Base-by-base conservation (phyloP, 2,329 filamentous ascomycete species). In the Fusarium sp. region DNA sequence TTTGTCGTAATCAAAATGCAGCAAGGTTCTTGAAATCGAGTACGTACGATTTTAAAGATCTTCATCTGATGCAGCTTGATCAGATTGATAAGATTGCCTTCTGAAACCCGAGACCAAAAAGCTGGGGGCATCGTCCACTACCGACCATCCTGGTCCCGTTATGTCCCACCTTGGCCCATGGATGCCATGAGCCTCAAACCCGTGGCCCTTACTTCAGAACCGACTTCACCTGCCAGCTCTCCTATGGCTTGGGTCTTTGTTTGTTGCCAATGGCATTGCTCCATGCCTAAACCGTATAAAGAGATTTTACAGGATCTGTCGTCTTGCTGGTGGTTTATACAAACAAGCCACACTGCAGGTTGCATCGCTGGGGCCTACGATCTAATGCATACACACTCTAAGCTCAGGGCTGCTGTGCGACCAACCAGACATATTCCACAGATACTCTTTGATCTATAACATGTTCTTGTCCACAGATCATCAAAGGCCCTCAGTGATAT, bases 31-130 rank as follows among this genome's bases (percentile, higher is more conserved):
- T 36, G 24, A 19, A 50, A 31, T 12, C 24, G 38, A 34, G 40
- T 19, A 36, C 44, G 40, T 19, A 36, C 44, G 32, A 43, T 15
- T 58, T 32, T 36, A 54, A 58, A 55, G 61, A 70, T 65, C 65
- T 68, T 52, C 40, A 47, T 55, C 48, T 55, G 35, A 69, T 70
- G 69, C 69, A 70, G 19, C 45, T 64, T 67, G 68, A 71, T 71
- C 49, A 62, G 69, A 71, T 71, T 69, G 69, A 71, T 71, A 71
- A 71, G 69, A 70, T 71, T 60, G 31, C 19, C 42, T 47, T 53
- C 60, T 53, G 39, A 54, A 52, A 55, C 43, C 49, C 19, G 39
- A 47, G 25, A 38, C 45, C 35, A 25, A 61, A 57, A 54, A 55
- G 55, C 59, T 45, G 41, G 62, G 62, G 62, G 43, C 59, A 45